Evolutionary conservation across 176 grass and related monocot species (phyloP).

Genomic region (Alopecurus myosuroides): DNA sequence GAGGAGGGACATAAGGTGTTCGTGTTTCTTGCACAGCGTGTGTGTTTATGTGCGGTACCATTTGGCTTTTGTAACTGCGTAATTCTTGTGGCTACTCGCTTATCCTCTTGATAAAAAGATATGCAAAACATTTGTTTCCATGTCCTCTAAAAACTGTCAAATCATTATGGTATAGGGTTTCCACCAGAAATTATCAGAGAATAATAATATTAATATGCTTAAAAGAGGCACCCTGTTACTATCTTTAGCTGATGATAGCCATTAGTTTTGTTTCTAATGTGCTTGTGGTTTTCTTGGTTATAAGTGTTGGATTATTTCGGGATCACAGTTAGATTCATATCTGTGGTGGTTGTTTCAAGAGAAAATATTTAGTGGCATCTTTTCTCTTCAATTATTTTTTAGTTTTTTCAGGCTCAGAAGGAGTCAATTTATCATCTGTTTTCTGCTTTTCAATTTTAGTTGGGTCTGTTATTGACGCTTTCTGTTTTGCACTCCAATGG

Average conservation of each 20-base stretch:
- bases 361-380: background rate
- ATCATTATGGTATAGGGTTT: background rate
- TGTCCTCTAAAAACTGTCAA: background rate
- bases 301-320: background rate
- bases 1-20: background rate
- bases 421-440: background rate
- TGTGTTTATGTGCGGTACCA: background rate
- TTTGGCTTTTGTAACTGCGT: background rate
- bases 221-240: background rate
- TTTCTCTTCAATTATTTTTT: background rate
- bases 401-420: background rate
- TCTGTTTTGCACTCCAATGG: background rate
- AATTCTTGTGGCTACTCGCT: background rate
- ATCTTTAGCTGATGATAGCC: slow-evolving; percentile 3
- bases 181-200: background rate
- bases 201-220: background rate
- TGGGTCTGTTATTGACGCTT: background rate
- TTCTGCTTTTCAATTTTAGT: background rate
- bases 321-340: slow-evolving; percentile 1
- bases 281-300: background rate
- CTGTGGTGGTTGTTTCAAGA: background rate
- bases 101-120: background rate
- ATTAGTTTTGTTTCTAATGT: background rate
- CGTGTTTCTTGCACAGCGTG: background rate
- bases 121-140: background rate